Percentiles rank a stretch among this genome's conserved stretches.
Conservation (phyloP, 805 yeast genomes). For the Alloascoidea africana region DNA sequence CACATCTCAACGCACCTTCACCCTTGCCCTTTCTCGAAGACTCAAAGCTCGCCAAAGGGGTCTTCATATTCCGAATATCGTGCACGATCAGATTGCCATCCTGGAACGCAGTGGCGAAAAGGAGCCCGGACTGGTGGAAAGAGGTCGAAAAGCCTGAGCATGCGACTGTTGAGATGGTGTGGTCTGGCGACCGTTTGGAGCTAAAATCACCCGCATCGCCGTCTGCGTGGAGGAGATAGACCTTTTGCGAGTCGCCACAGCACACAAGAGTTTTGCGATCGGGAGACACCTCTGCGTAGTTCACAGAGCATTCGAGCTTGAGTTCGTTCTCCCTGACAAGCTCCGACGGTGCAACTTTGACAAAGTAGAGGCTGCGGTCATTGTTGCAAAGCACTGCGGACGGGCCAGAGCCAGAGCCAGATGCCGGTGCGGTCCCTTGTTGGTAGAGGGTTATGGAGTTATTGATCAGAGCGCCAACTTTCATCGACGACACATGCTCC, state of each 20-base stretch:
- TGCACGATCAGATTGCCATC: slow-evolving; percentile 69
- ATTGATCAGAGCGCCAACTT: slow-evolving; percentile 57
- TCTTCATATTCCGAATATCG: slow-evolving; percentile 53
- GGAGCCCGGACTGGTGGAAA: slow-evolving; percentile 58
- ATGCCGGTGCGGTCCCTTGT: too few species aligned
- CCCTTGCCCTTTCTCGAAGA: slow-evolving; percentile 24
- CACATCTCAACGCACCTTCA: slow-evolving; percentile 54
- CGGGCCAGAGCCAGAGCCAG: slow-evolving; percentile 28
- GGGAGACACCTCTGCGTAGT: background rate
- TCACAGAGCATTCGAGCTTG: background rate
- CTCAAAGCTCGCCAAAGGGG: slow-evolving; percentile 25
- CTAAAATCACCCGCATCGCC: slow-evolving; percentile 10
- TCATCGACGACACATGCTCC: slow-evolving; percentile 27
- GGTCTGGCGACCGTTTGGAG: background rate
- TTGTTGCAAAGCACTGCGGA: slow-evolving; percentile 55
- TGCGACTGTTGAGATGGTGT: background rate
- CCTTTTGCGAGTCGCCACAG: slow-evolving; percentile 1
- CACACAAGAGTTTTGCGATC: background rate
- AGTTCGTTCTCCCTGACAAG: background rate
- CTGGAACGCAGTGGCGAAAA: slow-evolving; percentile 73
- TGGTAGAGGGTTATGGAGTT: slow-evolving; percentile 33
- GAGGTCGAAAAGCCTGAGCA: slow-evolving; percentile 59
- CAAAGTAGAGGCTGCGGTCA: slow-evolving; percentile 23
- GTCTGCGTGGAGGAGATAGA: slow-evolving; percentile 14
- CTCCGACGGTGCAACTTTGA: background rate